Evolutionary conservation across 176 grass and related monocot genomes (phyloP).

Genomic region (Juncus inflexus): DNA sequence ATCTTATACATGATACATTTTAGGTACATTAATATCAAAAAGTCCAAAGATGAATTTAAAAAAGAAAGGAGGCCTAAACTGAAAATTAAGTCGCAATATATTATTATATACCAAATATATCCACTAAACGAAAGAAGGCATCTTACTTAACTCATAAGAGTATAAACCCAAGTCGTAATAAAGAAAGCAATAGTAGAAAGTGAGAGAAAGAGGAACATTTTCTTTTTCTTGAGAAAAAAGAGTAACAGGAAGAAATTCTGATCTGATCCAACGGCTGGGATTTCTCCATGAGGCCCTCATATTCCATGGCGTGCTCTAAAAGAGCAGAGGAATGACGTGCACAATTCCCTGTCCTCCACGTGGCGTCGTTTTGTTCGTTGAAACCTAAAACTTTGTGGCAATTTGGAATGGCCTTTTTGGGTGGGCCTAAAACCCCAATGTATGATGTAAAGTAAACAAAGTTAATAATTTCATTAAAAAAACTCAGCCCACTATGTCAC

Average conservation of each 20-base stretch:
- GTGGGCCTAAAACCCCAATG: constrained; percentile 16
- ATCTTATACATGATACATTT: too few relatives aligned
- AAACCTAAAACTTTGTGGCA: constrained; percentile 26
- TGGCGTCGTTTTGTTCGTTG: constrained; percentile 22
- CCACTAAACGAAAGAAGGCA: constrained; percentile 21
- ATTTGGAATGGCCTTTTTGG: constrained; percentile 24
- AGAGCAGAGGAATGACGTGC: constrained; percentile 12
- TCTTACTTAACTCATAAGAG: constrained; percentile 34
- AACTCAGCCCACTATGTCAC: too few relatives aligned
- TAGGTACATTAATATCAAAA: too few relatives aligned
- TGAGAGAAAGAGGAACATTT: too few relatives aligned
- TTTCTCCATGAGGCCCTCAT: constrained; percentile 6
- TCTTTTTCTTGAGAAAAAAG: not conserved
- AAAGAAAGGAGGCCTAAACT: too few relatives aligned
- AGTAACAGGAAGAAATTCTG: constrained; percentile 15
- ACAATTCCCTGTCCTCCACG: constrained; percentile 22
- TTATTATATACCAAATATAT: constrained; percentile 11
- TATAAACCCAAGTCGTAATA: constrained; percentile 7
- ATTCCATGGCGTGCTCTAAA: constrained; percentile 10
- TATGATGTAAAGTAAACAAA: too few relatives aligned
- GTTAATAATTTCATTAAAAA: too few relatives aligned
- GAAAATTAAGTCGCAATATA: not conserved
- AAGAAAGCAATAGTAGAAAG: not conserved
- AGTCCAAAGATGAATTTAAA: too few relatives aligned
- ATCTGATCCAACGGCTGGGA: constrained; percentile 18